Base-by-base conservation (phyloP, 257 asterid genomes). In the Cynanchum wilfordii region DNA sequence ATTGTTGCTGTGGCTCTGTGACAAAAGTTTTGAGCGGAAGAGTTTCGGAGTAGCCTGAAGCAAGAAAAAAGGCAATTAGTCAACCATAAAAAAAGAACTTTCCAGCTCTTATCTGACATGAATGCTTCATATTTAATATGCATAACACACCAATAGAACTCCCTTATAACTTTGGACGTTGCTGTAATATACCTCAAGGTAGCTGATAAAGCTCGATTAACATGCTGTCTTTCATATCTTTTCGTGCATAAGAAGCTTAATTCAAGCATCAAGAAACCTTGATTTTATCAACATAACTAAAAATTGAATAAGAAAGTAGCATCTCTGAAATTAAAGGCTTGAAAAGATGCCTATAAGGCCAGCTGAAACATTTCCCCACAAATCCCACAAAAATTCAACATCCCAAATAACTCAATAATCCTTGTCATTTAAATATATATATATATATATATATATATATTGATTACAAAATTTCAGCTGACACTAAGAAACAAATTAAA, bases 31-130 rank as follows among this genome's bases (percentile, higher is more conserved):
- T 19, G 68, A 52, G 59, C 66, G n/a, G 22, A 27, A 30, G 27
- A 64, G 24, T 52, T 52, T 54, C 27, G 63, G 57, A 71, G 72
- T 9, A 19, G 67, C 72, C 76, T 70, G 71, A 44, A 71, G 36
- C 25, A 64, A 49, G 16, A 13, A 51, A 16, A 36, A 9, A 15
- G 11, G 58, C 13, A 59, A 47, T 63, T 6, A 25, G 66, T 69
- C 17, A 30, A 59, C 55, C 45, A 30, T 30, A 29, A 1, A 60
- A 40, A 27, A 22, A 29, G 16, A 59, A 25, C 20, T 58, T 11
- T 58, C 38, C 40, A 27, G 66, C n/a, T 22, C 19, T 57, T 27
- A 59, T 11, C 40, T 25, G 20, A 59, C 0, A 19, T 5, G 42
- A 9, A 54, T 3, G 57, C 42, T 22, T n/a, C 5, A 13, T 17